Evolutionary conservation across 2,329 filamentous ascomycete genomes (phyloP).

Genomic region (Ophiostoma populinum): DNA sequence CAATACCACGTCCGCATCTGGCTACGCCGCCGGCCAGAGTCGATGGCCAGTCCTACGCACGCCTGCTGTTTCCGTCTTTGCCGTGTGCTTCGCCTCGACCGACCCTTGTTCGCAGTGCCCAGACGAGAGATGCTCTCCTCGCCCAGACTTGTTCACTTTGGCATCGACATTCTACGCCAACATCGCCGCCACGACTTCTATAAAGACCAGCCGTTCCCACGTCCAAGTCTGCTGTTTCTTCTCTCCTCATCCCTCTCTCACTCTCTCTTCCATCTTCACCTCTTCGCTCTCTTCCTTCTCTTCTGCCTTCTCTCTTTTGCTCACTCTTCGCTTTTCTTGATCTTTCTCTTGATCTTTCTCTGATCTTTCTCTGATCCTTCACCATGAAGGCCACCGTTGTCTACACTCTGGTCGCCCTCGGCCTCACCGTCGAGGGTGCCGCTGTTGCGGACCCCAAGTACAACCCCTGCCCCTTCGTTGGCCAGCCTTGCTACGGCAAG

Average conservation of each 20-base stretch:
- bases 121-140: too few relatives aligned
- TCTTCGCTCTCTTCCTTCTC: not conserved
- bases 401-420: slow-evolving; percentile 10
- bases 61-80: too few relatives aligned
- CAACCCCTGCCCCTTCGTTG: slow-evolving; percentile 18
- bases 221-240: too few relatives aligned
- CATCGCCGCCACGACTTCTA: too few relatives aligned
- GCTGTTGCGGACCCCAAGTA: slow-evolving; percentile 9
- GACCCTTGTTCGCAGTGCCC: too few relatives aligned
- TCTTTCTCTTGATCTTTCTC: not conserved
- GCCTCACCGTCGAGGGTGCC: slow-evolving; percentile 10
- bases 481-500: slow-evolving; percentile 20
- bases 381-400: slow-evolving; percentile 11
- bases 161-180: too few relatives aligned
- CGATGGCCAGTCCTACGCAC: too few relatives aligned
- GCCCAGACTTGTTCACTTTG: too few relatives aligned
- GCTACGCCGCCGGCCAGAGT: too few relatives aligned
- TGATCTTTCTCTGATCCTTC: not conserved
- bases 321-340: not conserved
- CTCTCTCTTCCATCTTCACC: not conserved
- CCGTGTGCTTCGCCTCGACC: too few relatives aligned
- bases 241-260: not conserved
- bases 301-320: not conserved
- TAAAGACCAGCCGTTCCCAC: too few relatives aligned
- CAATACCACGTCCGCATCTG: too few relatives aligned